These are phyloP conservation scores for Casuarina cunninghamiana DNA, from an alignment of 306 rosid species.

Conservation along the genomic window DNA sequence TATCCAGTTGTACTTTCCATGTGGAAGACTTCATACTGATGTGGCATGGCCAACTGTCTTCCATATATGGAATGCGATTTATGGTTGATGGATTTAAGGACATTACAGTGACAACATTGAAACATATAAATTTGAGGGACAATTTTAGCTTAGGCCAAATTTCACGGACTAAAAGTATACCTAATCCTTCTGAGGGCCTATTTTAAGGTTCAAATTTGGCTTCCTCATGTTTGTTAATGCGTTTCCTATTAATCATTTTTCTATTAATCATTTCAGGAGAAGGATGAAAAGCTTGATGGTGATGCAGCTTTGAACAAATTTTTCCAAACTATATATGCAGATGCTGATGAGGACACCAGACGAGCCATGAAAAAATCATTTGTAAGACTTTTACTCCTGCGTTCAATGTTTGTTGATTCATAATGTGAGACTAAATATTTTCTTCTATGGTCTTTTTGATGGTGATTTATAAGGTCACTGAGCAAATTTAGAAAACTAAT, in stretches of 20 bases:
- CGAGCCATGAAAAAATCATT: slow-evolving; percentile 93
- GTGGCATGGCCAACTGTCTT: not conserved
- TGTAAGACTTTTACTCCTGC: slow-evolving; percentile 45
- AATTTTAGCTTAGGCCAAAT: not conserved
- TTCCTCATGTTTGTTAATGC: not conserved
- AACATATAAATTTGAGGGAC: not conserved
- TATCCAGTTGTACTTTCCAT: not conserved
- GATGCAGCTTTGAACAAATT: slow-evolving; percentile 94
- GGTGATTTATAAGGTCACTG: not conserved
- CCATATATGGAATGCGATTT: not conserved
- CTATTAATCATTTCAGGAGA: slow-evolving; percentile 57
- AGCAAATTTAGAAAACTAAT: not conserved
- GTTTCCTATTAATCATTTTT: slow-evolving; percentile 12
- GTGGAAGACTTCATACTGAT: not conserved
- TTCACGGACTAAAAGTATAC: not conserved
- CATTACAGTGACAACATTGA: not conserved
- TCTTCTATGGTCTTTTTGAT: not conserved
- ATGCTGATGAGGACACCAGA: slow-evolving; percentile 93
- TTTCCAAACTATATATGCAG: slow-evolving; percentile 82
- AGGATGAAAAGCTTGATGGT: slow-evolving; percentile 92
- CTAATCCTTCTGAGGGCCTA: not conserved
- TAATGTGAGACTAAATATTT: not conserved
- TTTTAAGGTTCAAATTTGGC: not conserved
- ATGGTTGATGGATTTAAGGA: not conserved
- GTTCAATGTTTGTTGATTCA: not conserved